phyloP scores from a whole-genome alignment of 345 rosid genomes.

The Syzygium grande region DNA sequence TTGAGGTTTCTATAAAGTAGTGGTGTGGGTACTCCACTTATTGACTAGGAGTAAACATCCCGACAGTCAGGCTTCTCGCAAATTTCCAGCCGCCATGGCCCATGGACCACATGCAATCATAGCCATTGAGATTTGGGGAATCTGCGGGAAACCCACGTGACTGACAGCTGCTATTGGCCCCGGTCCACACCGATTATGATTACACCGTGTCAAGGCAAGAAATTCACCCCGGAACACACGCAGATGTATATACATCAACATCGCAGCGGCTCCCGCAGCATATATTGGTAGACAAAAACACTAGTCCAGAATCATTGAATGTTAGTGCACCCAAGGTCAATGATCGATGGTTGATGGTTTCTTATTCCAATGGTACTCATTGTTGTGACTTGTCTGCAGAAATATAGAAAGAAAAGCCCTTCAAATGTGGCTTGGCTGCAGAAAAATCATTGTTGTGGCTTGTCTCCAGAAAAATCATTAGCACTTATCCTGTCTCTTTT shows the following conservation, averaged over 20 bases:
- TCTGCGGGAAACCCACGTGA: not conserved
- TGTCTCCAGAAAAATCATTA: not conserved
- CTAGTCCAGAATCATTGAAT: not conserved
- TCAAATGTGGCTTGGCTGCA: not conserved
- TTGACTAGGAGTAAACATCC: not conserved
- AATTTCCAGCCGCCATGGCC: not conserved
- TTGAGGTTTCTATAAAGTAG: not conserved
- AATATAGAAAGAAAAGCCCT: not conserved
- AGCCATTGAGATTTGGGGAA: not conserved
- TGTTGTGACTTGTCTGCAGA: not conserved
- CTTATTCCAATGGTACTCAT: not conserved
- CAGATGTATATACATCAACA: not conserved
- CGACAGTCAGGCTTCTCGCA: not conserved
- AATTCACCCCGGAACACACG: not conserved
- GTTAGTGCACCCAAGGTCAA: not conserved
- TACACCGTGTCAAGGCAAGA: not conserved
- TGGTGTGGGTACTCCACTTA: not conserved
- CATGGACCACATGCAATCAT: not conserved
- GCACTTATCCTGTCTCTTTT: not conserved
- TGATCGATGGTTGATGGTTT: not conserved
- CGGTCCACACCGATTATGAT: not conserved
- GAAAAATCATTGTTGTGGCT: not conserved
- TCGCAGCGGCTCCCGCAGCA: not conserved
- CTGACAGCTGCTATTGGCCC: not conserved
- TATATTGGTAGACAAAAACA: not conserved